Evolutionary conservation across 2,329 filamentous ascomycete species (phyloP), one percentile per base, ranked within the genome.

Genomic region (Elsinoe australis): DNA sequence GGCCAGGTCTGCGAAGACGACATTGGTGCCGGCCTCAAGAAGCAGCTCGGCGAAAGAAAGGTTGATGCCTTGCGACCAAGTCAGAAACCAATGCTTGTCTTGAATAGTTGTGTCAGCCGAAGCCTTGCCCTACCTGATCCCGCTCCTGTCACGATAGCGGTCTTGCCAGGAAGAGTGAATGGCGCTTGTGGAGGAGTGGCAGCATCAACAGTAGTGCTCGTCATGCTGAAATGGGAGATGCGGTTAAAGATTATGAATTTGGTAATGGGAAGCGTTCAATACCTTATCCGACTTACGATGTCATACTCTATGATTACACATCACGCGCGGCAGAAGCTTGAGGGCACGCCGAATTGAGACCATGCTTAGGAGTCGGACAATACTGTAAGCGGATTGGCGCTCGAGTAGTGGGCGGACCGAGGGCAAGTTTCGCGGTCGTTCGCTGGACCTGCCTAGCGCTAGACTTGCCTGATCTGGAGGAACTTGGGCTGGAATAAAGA

Each of bases 141-240:
- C 45, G 69, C 71, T 28, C 71, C 71, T 4, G 71, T 73, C 4
- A 73, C 61, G 41, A 73, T 64, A 4, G 70, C 71, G n/a, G 60
- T 66, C 57, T 72, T 72, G 6, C 68, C 69, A 10, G 64, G 51
- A 3, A 72, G 64, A 15, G 56, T 57, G 53, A 69, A 71, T 3
- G 63, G 55, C 19, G 44, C 29, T 15, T 47, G 44, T 32, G 44
- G 3, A n/a, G 44, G 39, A 5, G 26, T 10, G 14, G 39, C 21
- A 3, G 39, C 24, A 9, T 18, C 15, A 2, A 14, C 14, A 6
- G 39, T 44, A 19, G 26, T 44, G 26, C 39, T 44, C 18, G 39
- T 44, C 39, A 44, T 44, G 26, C 17, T 41, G 17, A 3, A 15
- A 35, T 7, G 5, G 14, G 32, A 17, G 7, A 17, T 35, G n/a